phyloP scores from a whole-genome alignment of 495 filamentous ascomycete genomes.

The Oidiodendron maius region DNA sequence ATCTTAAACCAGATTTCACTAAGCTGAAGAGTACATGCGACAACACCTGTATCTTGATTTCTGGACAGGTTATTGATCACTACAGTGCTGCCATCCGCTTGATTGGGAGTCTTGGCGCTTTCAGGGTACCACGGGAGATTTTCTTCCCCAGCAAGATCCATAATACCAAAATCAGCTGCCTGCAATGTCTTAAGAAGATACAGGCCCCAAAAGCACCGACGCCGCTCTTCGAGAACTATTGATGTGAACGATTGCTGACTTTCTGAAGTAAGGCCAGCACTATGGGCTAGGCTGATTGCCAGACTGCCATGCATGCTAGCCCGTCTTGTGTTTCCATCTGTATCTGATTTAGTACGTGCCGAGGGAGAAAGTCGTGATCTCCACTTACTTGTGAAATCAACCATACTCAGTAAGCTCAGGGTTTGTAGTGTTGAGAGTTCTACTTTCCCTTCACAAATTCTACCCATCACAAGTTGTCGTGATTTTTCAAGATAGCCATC shows the following conservation, averaged over 20 bases:
- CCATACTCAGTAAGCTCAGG: conserved; percentile 38
- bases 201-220: conserved; percentile 44
- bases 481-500: conserved; percentile 41
- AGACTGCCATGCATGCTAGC: conserved; percentile 42
- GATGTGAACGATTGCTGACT: conserved; percentile 17
- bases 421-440: conserved; percentile 43
- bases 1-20: conserved; percentile 39
- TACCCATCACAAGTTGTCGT: conserved; percentile 34
- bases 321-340: conserved; percentile 42
- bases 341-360: neutral
- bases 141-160: conserved; percentile 31
- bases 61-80: too few relatives aligned
- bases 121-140: conserved; percentile 28
- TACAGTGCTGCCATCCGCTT: neutral
- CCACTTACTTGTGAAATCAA: conserved; percentile 42
- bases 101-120: conserved; percentile 22
- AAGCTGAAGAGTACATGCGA: conserved; percentile 41
- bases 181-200: conserved; percentile 41
- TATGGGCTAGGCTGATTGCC: conserved; percentile 41
- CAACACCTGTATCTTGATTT: conserved; percentile 31
- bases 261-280: conserved; percentile 35
- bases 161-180: conserved; percentile 35
- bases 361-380: neutral
- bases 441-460: conserved; percentile 37
- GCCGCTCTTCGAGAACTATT: conserved; percentile 33